Evolutionary conservation across 2,329 filamentous ascomycete genomes (phyloP).

Genomic region (Colletotrichum acutatum): DNA sequence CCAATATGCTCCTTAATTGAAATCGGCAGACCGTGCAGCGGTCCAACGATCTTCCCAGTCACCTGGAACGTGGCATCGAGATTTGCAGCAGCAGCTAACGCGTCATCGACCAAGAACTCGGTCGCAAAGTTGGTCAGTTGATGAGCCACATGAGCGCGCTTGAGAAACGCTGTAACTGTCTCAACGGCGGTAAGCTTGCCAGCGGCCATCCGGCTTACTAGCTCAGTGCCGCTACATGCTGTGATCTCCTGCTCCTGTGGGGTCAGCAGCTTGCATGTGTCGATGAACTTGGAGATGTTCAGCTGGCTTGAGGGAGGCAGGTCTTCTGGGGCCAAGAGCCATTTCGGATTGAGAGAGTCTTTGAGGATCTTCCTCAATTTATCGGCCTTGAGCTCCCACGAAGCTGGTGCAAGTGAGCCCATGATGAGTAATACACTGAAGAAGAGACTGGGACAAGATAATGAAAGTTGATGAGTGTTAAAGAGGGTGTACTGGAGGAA

Average conservation of each 20-base stretch:
- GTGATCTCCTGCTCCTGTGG: conserved; percentile 51
- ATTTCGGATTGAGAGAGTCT: conserved; percentile 13
- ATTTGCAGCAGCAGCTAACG: conserved; percentile 48
- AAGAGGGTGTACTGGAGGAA: no score
- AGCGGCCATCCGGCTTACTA: conserved; percentile 41
- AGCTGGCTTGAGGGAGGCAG: neutral
- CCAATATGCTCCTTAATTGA: conserved; percentile 39
- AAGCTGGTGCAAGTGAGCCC: neutral
- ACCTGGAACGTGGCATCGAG: conserved; percentile 53
- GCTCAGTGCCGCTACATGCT: conserved; percentile 44
- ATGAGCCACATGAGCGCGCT: conserved; percentile 59
- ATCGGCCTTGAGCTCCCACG: conserved; percentile 23
- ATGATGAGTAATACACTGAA: neutral
- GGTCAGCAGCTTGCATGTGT: conserved; percentile 44
- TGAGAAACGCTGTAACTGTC: conserved; percentile 57
- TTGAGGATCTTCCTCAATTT: conserved; percentile 8
- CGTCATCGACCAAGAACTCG: conserved; percentile 51
- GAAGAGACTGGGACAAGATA: neutral
- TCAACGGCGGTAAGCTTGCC: conserved; percentile 47
- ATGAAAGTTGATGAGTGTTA: no score
- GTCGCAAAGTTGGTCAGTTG: conserved; percentile 48
- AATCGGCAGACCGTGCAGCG: conserved; percentile 51
- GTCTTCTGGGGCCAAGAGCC: conserved; percentile 6
- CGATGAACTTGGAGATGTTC: conserved; percentile 17
- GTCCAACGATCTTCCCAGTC: conserved; percentile 56